phyloP scores from a whole-genome alignment of 2,329 filamentous ascomycete species.

The Emmonsiellopsis sp. region DNA sequence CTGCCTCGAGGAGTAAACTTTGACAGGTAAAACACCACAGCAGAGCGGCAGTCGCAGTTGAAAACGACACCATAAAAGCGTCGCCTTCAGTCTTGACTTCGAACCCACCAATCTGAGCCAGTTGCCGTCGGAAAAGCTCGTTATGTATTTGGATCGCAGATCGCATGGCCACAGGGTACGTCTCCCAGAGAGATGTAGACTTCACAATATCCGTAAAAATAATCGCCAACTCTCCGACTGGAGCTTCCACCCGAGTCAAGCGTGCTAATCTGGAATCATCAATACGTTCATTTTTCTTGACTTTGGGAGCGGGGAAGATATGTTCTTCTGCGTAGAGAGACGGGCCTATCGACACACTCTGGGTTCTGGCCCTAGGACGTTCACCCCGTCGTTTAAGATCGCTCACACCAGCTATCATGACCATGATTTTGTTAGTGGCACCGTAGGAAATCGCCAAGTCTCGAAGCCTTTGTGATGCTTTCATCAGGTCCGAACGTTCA shows the following conservation, averaged over 20 bases:
- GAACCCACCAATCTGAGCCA: slow-evolving; percentile 89
- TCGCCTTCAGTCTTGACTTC: slow-evolving; percentile 99
- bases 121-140: slow-evolving; percentile 85
- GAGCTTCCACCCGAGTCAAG: slow-evolving; percentile 84
- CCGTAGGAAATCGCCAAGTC: slow-evolving; percentile 95
- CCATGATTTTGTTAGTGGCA: slow-evolving; percentile 90
- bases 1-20: slow-evolving; percentile 72
- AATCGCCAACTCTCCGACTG: slow-evolving; percentile 81
- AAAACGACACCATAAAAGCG: slow-evolving; percentile 98
- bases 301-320: slow-evolving; percentile 54
- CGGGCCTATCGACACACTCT: slow-evolving; percentile 77
- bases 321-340: slow-evolving; percentile 56
- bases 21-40: slow-evolving; percentile 97
- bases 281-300: slow-evolving; percentile 54
- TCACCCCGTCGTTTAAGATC: slow-evolving; percentile 81
- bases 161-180: slow-evolving; percentile 88
- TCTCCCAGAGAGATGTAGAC: slow-evolving; percentile 92
- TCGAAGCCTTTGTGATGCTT: slow-evolving; percentile 84
- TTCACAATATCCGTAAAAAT: slow-evolving; percentile 99
- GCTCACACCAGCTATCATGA: slow-evolving; percentile 93
- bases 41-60: slow-evolving; percentile 85
- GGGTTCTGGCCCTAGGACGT: slow-evolving; percentile 57
- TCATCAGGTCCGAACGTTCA: slow-evolving; percentile 84
- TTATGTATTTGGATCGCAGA: slow-evolving; percentile 97
- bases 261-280: slow-evolving; percentile 78